Percentiles rank a stretch among this genome's conserved stretches.
These are phyloP conservation scores for Raddia distichophylla DNA, from an alignment of 176 grass and related monocot genomes.

Conservation along the genomic window DNA sequence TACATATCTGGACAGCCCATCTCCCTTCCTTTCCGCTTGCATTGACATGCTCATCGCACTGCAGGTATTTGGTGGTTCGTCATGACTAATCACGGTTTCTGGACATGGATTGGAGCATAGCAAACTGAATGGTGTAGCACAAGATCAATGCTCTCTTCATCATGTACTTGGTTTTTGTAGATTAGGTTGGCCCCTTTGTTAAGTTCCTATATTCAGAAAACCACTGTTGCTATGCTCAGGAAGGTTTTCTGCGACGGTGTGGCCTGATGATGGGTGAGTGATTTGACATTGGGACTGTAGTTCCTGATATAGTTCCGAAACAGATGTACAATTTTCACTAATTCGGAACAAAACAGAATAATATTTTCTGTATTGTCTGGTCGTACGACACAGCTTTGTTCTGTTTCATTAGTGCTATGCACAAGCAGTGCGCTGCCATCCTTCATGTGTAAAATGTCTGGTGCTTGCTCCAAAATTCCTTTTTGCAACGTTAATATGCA, in stretches of 20 bases:
- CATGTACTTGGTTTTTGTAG: background rate
- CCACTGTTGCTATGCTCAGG: background rate
- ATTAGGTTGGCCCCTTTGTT: background rate
- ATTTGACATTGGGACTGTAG: background rate
- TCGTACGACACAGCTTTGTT: background rate
- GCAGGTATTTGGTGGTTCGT: slow-evolving; percentile 65
- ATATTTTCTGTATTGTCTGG: background rate
- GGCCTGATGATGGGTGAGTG: background rate
- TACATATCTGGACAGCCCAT: background rate
- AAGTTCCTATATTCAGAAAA: background rate
- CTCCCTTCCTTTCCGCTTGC: background rate
- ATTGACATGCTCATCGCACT: background rate
- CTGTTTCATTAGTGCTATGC: background rate
- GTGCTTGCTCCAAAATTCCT: no score
- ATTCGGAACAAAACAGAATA: slow-evolving; percentile 2
- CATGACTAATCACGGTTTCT: slow-evolving; percentile 15
- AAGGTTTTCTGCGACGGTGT: slow-evolving; percentile 9
- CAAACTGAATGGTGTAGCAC: slow-evolving; percentile 17
- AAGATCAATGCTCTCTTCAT: background rate
- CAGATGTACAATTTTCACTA: background rate
- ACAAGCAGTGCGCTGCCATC: background rate
- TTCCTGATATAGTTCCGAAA: background rate
- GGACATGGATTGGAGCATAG: background rate
- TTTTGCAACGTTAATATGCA: no score
- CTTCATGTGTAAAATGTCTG: background rate